Percentiles rank a stretch among this genome's conserved stretches.
These are phyloP conservation scores for Melampsora larici-populina DNA, from an alignment of 1,284 basidiomycete species.

Conservation along the genomic window DNA sequence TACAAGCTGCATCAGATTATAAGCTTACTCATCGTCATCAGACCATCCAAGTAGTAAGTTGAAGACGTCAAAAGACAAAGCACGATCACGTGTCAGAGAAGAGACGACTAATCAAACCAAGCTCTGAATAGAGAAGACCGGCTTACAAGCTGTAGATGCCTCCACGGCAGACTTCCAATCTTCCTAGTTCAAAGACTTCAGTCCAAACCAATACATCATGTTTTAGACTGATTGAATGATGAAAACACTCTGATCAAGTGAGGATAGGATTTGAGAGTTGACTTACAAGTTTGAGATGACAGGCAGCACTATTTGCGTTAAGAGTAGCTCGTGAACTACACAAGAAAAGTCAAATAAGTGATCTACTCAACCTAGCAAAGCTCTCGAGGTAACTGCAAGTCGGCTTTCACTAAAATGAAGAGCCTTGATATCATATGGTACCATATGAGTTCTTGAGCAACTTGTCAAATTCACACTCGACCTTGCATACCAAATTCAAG, in stretches of 20 bases:
- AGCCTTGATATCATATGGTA: conserved; percentile 26
- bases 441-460: conserved; percentile 23
- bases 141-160: conserved; percentile 68
- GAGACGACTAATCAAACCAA: conserved; percentile 25
- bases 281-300: conserved; percentile 69
- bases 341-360: background rate
- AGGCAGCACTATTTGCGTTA: conserved; percentile 76
- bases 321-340: conserved; percentile 62
- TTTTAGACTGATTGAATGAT: conserved; percentile 58
- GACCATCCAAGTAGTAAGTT: background rate
- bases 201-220: conserved; percentile 56
- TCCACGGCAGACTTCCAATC: conserved; percentile 64
- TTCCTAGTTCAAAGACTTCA: conserved; percentile 25
- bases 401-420: conserved; percentile 42
- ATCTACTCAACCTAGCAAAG: conserved; percentile 26
- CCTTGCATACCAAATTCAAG: background rate
- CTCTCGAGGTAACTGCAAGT: conserved; percentile 35
- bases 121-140: background rate
- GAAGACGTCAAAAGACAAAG: background rate
- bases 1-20: conserved; percentile 82
- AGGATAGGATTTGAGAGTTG: conserved; percentile 3
- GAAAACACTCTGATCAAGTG: background rate
- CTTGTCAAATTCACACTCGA: conserved; percentile 39
- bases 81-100: conserved; percentile 6
- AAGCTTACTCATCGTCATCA: conserved; percentile 41